Evolutionary conservation across 768 basidiomycete species (phyloP).

Genomic region (Porphyrellus cyaneotinctus): DNA sequence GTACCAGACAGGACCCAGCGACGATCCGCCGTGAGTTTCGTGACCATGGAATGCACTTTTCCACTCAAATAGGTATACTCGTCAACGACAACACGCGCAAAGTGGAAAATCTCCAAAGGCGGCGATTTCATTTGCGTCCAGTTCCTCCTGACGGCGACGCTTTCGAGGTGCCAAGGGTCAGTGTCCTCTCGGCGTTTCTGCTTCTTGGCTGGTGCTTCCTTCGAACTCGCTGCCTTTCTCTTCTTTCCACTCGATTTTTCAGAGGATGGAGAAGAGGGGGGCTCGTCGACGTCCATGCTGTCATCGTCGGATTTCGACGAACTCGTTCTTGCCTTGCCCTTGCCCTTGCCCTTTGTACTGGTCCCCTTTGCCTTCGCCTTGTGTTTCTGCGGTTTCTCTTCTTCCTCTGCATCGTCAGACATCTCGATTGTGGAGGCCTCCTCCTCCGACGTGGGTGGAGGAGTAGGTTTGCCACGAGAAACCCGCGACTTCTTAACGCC

Average conservation of each 20-base stretch:
- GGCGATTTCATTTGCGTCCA: constrained; percentile 80
- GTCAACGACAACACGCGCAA: constrained; percentile 83
- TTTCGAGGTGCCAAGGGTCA: constrained; percentile 77
- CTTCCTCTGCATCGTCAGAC: constrained; percentile 24
- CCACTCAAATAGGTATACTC: constrained; percentile 92
- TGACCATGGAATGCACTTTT: constrained; percentile 73
- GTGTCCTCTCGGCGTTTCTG: constrained; percentile 57
- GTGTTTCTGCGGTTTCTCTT: constrained; percentile 32
- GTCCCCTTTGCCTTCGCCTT: constrained; percentile 21
- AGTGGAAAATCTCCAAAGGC: constrained; percentile 90
- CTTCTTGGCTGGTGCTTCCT: constrained; percentile 45
- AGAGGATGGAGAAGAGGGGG: constrained; percentile 32
- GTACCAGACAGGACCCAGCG: constrained; percentile 98
- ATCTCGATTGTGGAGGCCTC: constrained; percentile 23
- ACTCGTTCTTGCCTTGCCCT: constrained; percentile 22
- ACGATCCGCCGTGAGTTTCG: constrained; percentile 68
- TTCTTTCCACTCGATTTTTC: constrained; percentile 41
- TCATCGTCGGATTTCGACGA: constrained; percentile 38
- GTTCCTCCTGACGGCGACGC: constrained; percentile 57
- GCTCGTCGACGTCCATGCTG: constrained; percentile 59
- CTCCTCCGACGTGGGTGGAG: constrained; percentile 32
- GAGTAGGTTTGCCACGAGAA: constrained; percentile 22
- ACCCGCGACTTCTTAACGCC: constrained; percentile 21
- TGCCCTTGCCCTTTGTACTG: constrained; percentile 17
- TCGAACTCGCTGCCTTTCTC: constrained; percentile 36